A percentile compares a stretch with the other conserved stretches of the same genome.
phyloP scores from a whole-genome alignment of 352 stramenopile genomes.

The Pythium phragmitis region DNA sequence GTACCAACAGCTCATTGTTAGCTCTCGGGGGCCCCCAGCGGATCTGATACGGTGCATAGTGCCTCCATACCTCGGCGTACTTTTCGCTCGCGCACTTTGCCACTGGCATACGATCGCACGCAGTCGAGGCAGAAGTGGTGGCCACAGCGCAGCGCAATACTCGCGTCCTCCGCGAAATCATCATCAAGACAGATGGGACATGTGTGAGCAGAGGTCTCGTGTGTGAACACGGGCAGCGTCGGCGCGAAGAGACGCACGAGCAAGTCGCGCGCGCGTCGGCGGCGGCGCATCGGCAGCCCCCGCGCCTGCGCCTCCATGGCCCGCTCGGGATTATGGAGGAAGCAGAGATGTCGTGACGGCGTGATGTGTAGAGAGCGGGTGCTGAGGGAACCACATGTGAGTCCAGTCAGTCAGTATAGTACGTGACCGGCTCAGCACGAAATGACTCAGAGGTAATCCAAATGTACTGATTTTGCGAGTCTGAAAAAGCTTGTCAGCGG shows the following conservation, averaged over 20 bases:
- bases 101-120: constrained; percentile 42
- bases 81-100: constrained; percentile 53
- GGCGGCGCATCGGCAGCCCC: background rate
- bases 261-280: constrained; percentile 1
- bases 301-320: constrained; percentile 1
- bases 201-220: background rate
- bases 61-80: constrained; percentile 22
- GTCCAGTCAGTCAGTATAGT: background rate
- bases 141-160: constrained; percentile 36
- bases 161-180: background rate
- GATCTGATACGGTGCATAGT: background rate
- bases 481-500: background rate
- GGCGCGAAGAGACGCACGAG: constrained; percentile 3
- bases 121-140: constrained; percentile 60
- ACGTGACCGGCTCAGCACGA: background rate
- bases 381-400: too few relatives aligned
- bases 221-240: background rate
- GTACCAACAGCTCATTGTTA: background rate
- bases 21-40: too few relatives aligned
- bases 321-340: background rate
- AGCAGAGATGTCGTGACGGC: background rate
- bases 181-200: constrained; percentile 12
- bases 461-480: background rate
- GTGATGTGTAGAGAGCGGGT: too few relatives aligned
- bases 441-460: background rate